Evolutionary conservation across 192 early-diverging fungal species (phyloP).

Genomic region (Spizellomyces sp.): DNA sequence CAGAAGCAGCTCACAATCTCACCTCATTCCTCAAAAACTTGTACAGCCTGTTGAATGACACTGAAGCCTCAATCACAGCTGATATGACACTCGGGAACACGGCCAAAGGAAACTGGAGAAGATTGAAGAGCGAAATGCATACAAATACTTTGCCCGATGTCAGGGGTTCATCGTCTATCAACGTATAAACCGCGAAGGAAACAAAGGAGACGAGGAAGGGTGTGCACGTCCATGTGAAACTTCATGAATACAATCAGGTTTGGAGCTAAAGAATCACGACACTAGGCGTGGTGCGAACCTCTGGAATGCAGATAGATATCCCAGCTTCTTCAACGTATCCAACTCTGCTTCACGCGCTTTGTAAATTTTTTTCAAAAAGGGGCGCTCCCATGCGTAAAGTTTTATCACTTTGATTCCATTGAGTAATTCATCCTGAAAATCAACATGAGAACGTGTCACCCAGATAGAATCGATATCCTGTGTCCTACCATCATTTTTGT

Average conservation of each 20-base stretch:
- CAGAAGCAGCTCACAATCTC: neutral
- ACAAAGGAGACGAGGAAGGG: slow-evolving; percentile 88
- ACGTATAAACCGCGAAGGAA: slow-evolving; percentile 78
- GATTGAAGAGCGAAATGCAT: slow-evolving; percentile 87
- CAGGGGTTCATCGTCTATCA: slow-evolving; percentile 62
- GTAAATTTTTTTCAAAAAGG: slow-evolving; percentile 72
- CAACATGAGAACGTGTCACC: neutral
- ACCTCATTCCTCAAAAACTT: slow-evolving; percentile 72
- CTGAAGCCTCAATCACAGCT: slow-evolving; percentile 76
- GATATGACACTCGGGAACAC: slow-evolving; percentile 84
- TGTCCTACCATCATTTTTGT: slow-evolving; percentile 64
- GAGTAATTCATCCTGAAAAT: slow-evolving; percentile 68
- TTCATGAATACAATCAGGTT: slow-evolving; percentile 2
- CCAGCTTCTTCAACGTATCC: slow-evolving; percentile 72
- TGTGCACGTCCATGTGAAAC: slow-evolving; percentile 77
- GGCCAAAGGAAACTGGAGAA: slow-evolving; percentile 84
- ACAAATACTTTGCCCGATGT: slow-evolving; percentile 76
- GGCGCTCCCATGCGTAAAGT: slow-evolving; percentile 90
- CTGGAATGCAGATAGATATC: slow-evolving; percentile 66
- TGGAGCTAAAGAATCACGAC: neutral
- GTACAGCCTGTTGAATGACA: slow-evolving; percentile 79
- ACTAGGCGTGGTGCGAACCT: slow-evolving; percentile 21
- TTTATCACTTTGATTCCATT: slow-evolving; percentile 95
- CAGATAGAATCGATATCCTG: neutral
- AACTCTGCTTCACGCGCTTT: slow-evolving; percentile 78